These are phyloP conservation scores for Colletotrichum musae DNA, from an alignment of 2,329 filamentous ascomycete genomes.

Conservation along the genomic window DNA sequence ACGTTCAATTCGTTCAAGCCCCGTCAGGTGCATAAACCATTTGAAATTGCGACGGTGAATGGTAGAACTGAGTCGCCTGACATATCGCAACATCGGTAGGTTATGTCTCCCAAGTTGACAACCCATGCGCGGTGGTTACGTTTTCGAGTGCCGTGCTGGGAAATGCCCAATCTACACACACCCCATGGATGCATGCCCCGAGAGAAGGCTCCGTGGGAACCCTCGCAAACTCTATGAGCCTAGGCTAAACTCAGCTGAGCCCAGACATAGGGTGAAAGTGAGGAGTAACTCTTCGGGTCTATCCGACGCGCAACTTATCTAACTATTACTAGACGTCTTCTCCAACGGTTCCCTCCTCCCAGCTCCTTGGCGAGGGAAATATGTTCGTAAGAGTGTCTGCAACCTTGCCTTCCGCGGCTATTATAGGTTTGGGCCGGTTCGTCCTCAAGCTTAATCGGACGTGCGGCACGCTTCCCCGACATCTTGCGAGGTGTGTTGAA, in stretches of 20 bases:
- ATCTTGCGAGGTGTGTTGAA: not conserved
- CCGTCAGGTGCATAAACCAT: too few relatives aligned
- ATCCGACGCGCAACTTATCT: conserved; percentile 7
- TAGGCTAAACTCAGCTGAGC: conserved; percentile 1
- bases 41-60: too few relatives aligned
- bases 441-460: conserved; percentile 14
- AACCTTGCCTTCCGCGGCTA: conserved; percentile 9
- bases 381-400: not conserved
- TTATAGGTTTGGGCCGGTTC: not conserved
- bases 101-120: not conserved
- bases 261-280: not conserved
- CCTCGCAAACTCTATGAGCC: conserved; percentile 1
- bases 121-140: not conserved
- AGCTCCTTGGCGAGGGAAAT: not conserved
- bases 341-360: not conserved
- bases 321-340: not conserved
- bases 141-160: not conserved
- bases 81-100: not conserved
- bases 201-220: not conserved
- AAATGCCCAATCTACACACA: not conserved
- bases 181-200: not conserved
- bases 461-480: not conserved
- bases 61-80: too few relatives aligned
- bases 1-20: not conserved
- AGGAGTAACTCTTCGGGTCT: conserved; percentile 12